Evolutionary conservation across 768 basidiomycete genomes (phyloP).

Genomic region (Mrakia hoshinonis): DNA sequence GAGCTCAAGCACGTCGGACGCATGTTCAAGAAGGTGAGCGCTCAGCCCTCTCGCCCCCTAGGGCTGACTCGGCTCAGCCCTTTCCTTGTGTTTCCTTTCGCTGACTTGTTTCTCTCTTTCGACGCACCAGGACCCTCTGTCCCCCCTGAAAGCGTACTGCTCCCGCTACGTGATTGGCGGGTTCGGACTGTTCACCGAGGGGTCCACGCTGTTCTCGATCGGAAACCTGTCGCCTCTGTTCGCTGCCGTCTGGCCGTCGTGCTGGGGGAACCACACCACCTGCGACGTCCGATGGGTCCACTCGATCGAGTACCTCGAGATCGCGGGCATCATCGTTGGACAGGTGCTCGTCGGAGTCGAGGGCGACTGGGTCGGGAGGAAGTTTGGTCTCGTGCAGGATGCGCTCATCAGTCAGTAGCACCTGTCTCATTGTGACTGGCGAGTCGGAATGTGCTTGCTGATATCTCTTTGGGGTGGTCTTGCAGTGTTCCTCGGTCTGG

Average conservation of each 20-base stretch:
- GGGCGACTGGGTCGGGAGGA: slow-evolving; percentile 44
- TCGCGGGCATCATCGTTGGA: slow-evolving; percentile 44
- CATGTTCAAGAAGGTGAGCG: slow-evolving; percentile 38
- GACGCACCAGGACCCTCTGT: slow-evolving; percentile 14
- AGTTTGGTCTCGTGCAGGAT: slow-evolving; percentile 42
- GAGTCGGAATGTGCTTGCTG: neutral
- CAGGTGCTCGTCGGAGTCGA: slow-evolving; percentile 42
- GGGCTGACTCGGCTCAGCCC: neutral
- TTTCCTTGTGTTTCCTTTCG: neutral
- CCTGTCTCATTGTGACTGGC: neutral
- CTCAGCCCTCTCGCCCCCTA: neutral
- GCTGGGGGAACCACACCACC: slow-evolving; percentile 38
- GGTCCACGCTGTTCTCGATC: slow-evolving; percentile 44
- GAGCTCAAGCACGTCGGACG: slow-evolving; percentile 37
- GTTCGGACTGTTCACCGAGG: slow-evolving; percentile 27
- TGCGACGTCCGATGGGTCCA: slow-evolving; percentile 41
- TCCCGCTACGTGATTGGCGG: slow-evolving; percentile 38
- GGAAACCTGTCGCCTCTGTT: slow-evolving; percentile 42
- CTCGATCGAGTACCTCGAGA: slow-evolving; percentile 41
- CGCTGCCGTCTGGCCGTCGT: slow-evolving; percentile 40
- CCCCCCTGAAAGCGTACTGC: slow-evolving; percentile 34
- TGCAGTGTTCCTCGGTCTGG: slow-evolving; percentile 35
- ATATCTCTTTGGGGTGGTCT: no score
- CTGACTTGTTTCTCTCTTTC: neutral
- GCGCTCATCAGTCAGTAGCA: slow-evolving; percentile 38